Conservation (phyloP, 2,329 filamentous ascomycete genomes). For the Grosmannia huntii region DNA sequence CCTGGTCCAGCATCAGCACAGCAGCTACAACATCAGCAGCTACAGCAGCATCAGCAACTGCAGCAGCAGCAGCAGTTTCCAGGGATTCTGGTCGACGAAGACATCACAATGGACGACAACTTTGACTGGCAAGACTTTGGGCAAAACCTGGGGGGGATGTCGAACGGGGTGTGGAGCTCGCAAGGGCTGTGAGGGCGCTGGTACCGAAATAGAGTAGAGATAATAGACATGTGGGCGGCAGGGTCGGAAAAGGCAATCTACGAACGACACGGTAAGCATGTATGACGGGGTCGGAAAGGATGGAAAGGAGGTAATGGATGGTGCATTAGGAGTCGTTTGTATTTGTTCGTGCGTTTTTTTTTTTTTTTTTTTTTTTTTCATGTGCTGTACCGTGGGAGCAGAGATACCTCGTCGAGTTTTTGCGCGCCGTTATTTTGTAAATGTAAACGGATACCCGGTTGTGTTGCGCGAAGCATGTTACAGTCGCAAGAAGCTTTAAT, state of each 20-base stretch:
- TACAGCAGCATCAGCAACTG: not conserved
- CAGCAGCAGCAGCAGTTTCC: constrained; percentile 3
- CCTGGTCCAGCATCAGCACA: constrained; percentile 9
- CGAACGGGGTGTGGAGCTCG: constrained; percentile 15
- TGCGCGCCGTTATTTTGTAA: not conserved
- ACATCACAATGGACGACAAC: constrained; percentile 24
- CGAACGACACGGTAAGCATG: not conserved
- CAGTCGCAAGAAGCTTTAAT: no score
- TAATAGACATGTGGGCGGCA: not conserved
- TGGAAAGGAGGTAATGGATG: not conserved
- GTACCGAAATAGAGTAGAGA: not conserved
- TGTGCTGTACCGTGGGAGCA: not conserved
- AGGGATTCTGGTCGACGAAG: constrained; percentile 16
- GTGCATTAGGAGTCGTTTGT: not conserved
- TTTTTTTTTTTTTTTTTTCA: not conserved
- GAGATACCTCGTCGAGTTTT: not conserved
- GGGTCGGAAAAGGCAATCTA: not conserved
- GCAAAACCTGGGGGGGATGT: constrained; percentile 19
- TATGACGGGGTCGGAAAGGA: not conserved
- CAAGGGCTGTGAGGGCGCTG: constrained; percentile 7
- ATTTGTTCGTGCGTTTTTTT: not conserved
- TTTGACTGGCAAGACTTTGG: constrained; percentile 26
- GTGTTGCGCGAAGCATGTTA: no score
- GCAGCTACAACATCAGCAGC: not conserved
- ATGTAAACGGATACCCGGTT: not conserved